These are phyloP conservation scores for Globisporangium spiculum DNA, from an alignment of 352 stramenopile genomes.

Conservation along the genomic window DNA sequence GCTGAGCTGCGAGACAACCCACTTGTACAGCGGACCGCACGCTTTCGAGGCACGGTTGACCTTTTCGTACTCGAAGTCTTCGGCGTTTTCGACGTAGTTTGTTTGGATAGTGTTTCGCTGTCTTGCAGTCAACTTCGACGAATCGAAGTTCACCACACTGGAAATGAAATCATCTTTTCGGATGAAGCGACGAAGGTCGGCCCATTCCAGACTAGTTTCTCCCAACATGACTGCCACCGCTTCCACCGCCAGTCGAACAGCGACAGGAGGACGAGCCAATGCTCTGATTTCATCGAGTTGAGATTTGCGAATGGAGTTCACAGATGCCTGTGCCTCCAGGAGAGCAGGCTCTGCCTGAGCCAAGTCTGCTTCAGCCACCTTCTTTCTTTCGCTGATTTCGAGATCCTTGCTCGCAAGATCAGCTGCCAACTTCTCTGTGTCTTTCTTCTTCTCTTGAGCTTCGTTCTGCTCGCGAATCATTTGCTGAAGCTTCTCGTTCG, in stretches of 20 bases:
- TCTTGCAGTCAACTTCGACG: slow-evolving; percentile 93
- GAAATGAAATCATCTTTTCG: slow-evolving; percentile 98
- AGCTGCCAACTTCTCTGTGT: slow-evolving; percentile 93
- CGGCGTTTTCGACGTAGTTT: slow-evolving; percentile 94
- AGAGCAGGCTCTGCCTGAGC: slow-evolving; percentile 97
- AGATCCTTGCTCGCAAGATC: slow-evolving; percentile 95
- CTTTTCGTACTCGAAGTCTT: slow-evolving; percentile 90
- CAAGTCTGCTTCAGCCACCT: slow-evolving; percentile 95
- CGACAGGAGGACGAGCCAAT: slow-evolving; percentile 93
- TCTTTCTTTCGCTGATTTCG: slow-evolving; percentile 94
- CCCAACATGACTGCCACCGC: slow-evolving; percentile 98
- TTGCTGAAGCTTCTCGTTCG: slow-evolving; percentile 98
- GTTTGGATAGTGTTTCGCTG: slow-evolving; percentile 94
- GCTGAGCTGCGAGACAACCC: slow-evolving; percentile 97
- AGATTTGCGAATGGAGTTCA: slow-evolving; percentile 98
- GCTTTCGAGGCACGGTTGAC: slow-evolving; percentile 94
- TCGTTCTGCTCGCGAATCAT: slow-evolving; percentile 99
- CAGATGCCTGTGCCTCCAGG: slow-evolving; percentile 93
- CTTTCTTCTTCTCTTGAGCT: slow-evolving; percentile 95
- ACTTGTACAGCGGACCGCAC: slow-evolving; percentile 99
- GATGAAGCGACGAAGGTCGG: slow-evolving; percentile 97
- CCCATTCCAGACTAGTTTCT: slow-evolving; percentile 95
- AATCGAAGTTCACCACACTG: slow-evolving; percentile 99
- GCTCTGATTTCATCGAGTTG: slow-evolving; percentile 99
- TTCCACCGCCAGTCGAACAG: slow-evolving; percentile 97